Evolutionary conservation across 345 rosid genomes (phyloP), one percentile per base, ranked within the genome.

Genomic region (Lagerstroemia speciosa): DNA sequence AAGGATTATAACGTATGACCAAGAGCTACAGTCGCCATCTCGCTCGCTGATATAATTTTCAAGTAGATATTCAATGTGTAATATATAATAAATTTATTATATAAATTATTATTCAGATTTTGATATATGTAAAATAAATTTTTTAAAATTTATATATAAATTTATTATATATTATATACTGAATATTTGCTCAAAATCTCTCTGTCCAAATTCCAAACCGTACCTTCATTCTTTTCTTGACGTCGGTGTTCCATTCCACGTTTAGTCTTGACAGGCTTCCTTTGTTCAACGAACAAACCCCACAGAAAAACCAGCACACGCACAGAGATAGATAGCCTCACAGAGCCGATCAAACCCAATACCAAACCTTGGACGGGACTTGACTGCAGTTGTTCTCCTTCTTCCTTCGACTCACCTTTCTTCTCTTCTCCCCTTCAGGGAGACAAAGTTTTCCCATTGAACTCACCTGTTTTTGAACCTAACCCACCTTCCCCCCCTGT

Each of bases 1-100:
- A 36, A 36, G 55, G 75, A 73, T 22, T 11, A 78, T 74, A 82
- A 82, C 86, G 84, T 77, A 74, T 77, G 86, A 75, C 65, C 78
- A 52, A 19, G 41, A 71, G 75, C 72, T 66, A 48, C 63, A 74
- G 75, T 78, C 67, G 62, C 71, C 65, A 72, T 68, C 75, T 71
- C 55, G n/a, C n/a, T n/a, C n/a, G n/a, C n/a, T n/a, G n/a, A n/a
- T n/a, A n/a, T n/a, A n/a, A n/a, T n/a, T n/a, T n/a, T n/a, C n/a
- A n/a, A n/a, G n/a, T n/a, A n/a, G n/a, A n/a, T n/a, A n/a, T n/a
- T n/a, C n/a, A n/a, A n/a, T n/a, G n/a, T n/a, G n/a, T n/a, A n/a
- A n/a, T n/a, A n/a, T n/a, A n/a, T n/a, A n/a, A n/a, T n/a, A n/a
- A n/a, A n/a, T n/a, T n/a, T n/a, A n/a, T n/a, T n/a, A n/a, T n/a